Conservation (phyloP, 192 early-diverging fungal species). For the Helicostylum pulchrum region DNA sequence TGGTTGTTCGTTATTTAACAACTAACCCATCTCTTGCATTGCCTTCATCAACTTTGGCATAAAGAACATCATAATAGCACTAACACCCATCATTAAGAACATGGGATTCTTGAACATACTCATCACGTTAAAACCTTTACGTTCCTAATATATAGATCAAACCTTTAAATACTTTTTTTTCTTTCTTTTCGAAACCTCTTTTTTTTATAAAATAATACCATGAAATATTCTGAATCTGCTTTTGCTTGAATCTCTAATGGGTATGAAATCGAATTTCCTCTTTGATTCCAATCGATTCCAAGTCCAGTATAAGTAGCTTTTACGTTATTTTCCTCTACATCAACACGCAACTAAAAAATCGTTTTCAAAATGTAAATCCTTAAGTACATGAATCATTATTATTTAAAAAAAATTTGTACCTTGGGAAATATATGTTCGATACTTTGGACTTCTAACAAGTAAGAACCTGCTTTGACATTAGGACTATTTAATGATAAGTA, state of each 20-base stretch:
- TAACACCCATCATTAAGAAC: conserved; percentile 58
- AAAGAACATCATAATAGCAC: conserved; percentile 48
- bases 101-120: conserved; percentile 56
- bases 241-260: conserved; percentile 46
- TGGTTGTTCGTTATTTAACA: neutral
- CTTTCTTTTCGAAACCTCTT: conserved; percentile 12
- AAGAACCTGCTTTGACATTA: conserved; percentile 45
- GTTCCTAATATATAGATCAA: conserved; percentile 31
- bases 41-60: conserved; percentile 57
- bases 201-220: no score
- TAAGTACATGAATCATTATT: neutral
- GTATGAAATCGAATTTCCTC: conserved; percentile 39
- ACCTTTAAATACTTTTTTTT: neutral
- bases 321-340: conserved; percentile 37
- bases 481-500: conserved; percentile 30
- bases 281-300: conserved; percentile 48
- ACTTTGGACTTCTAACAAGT: conserved; percentile 50
- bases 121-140: conserved; percentile 51
- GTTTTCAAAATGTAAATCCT: neutral
- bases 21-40: conserved; percentile 34
- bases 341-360: conserved; percentile 43
- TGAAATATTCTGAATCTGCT: conserved; percentile 43
- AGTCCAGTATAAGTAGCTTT: conserved; percentile 36
- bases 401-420: conserved; percentile 26
- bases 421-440: conserved; percentile 52